These are phyloP conservation scores for Mrakiaceae sp. DNA, from an alignment of 1,284 basidiomycete genomes.

Conservation along the genomic window DNA sequence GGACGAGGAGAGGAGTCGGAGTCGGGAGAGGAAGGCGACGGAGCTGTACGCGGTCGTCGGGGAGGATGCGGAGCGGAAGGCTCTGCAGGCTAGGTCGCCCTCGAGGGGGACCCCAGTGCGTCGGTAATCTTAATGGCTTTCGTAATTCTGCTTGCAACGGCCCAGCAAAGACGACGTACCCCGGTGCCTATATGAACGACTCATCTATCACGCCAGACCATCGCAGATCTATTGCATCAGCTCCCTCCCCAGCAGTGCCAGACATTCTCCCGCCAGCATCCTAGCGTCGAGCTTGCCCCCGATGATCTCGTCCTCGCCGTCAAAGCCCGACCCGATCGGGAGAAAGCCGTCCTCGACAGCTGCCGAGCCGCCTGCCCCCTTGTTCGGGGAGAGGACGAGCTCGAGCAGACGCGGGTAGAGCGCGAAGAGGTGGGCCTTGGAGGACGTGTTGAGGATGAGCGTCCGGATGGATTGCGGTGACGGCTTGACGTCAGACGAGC, in stretches of 20 bases:
- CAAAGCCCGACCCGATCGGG: constrained; percentile 13
- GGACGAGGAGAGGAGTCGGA: no score
- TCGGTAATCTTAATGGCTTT: no score
- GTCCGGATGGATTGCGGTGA: neutral
- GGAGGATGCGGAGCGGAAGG: no score
- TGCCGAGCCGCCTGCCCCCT: constrained; percentile 40
- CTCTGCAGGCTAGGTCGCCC: no score
- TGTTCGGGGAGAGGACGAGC: constrained; percentile 55
- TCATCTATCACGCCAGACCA: no score
- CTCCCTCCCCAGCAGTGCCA: constrained; percentile 56
- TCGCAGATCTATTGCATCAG: no score
- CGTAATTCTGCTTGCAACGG: no score
- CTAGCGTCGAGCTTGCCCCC: constrained; percentile 48
- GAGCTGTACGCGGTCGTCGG: no score
- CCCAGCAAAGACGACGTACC: no score
- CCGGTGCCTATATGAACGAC: no score
- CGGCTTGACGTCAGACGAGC: constrained; percentile 50
- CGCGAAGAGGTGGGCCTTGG: constrained; percentile 69
- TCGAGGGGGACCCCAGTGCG: no score
- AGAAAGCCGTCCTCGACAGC: constrained; percentile 17
- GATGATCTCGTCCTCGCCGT: constrained; percentile 15
- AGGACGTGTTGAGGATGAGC: constrained; percentile 42
- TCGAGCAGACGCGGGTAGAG: constrained; percentile 68
- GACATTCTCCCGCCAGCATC: constrained; percentile 52
- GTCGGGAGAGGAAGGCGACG: no score